Percentiles rank a stretch among this genome's conserved stretches.
Conservation (phyloP, 31 red algal genomes). For the Asparagopsis taxiformis region DNA sequence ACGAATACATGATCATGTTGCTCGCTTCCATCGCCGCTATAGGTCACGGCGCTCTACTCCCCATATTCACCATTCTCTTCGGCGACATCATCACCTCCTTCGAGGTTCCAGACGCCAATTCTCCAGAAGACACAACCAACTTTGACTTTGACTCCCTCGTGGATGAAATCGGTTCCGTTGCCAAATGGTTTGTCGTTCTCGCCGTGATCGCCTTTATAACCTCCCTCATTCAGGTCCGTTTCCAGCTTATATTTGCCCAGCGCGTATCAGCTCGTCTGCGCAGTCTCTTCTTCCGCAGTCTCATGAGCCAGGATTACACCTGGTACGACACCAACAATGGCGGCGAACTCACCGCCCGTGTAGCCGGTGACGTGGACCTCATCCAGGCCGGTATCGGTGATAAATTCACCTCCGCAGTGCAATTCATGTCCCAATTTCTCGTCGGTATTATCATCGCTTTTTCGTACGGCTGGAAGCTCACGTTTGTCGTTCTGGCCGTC, state of each 20-base stretch:
- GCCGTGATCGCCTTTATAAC: slow-evolving; percentile 53
- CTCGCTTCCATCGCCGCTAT: slow-evolving; percentile 44
- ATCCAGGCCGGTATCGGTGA: slow-evolving; percentile 73
- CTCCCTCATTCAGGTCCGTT: slow-evolving; percentile 47
- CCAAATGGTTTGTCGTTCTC: slow-evolving; percentile 59
- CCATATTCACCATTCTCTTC: slow-evolving; percentile 84
- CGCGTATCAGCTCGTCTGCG: slow-evolving; percentile 40
- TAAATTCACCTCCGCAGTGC: slow-evolving; percentile 58
- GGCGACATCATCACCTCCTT: slow-evolving; percentile 74
- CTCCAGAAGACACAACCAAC: not conserved
- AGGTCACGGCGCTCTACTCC: slow-evolving; percentile 71
- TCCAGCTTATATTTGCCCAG: slow-evolving; percentile 43
- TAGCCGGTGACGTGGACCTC: slow-evolving; percentile 73
- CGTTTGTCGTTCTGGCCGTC: not conserved
- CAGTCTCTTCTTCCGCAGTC: slow-evolving; percentile 33
- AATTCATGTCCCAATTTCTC: slow-evolving; percentile 65
- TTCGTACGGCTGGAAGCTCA: slow-evolving; percentile 15
- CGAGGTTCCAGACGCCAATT: not conserved
- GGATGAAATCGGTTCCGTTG: slow-evolving; percentile 25
- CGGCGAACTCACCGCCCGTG: slow-evolving; percentile 71
- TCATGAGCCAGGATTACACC: slow-evolving; percentile 68
- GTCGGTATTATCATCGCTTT: slow-evolving; percentile 76
- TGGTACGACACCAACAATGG: slow-evolving; percentile 62
- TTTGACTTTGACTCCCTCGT: slow-evolving; percentile 20
- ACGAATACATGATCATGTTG: slow-evolving; percentile 26